Percentiles rank a stretch among this genome's conserved stretches.
These are phyloP conservation scores for Coemansia sp. DNA, from an alignment of 192 early-diverging fungal genomes.

Conservation along the genomic window DNA sequence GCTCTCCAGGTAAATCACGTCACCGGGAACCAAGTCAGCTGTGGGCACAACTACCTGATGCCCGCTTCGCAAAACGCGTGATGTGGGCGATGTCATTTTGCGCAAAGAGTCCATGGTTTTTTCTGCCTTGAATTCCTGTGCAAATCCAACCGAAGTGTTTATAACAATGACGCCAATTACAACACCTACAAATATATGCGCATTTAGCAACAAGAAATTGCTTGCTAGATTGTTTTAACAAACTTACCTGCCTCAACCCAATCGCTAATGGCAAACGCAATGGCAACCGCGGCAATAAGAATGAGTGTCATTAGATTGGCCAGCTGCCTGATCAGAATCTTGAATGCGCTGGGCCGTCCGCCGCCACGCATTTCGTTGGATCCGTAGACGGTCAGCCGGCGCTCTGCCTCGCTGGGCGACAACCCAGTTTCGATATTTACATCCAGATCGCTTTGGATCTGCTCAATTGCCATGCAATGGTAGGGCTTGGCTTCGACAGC, in stretches of 20 bases:
- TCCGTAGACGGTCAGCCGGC: slow-evolving; percentile 48
- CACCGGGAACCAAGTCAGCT: slow-evolving; percentile 80
- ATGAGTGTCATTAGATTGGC: slow-evolving; percentile 67
- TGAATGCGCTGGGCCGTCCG: slow-evolving; percentile 63
- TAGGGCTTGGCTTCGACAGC: slow-evolving; percentile 31
- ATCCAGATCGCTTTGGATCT: slow-evolving; percentile 27
- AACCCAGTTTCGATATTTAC: slow-evolving; percentile 46
- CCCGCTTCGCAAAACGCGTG: slow-evolving; percentile 83
- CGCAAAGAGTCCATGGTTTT: slow-evolving; percentile 92
- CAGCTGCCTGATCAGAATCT: slow-evolving; percentile 62
- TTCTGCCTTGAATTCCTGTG: slow-evolving; percentile 93
- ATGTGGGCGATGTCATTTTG: slow-evolving; percentile 82
- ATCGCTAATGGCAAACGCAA: slow-evolving; percentile 67
- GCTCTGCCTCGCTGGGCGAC: slow-evolving; percentile 47
- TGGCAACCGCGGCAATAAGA: slow-evolving; percentile 62
- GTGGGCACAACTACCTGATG: slow-evolving; percentile 70
- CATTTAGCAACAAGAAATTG: not conserved
- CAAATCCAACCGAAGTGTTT: slow-evolving; percentile 89
- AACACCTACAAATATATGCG: slow-evolving; percentile 51
- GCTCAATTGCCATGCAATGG: slow-evolving; percentile 37
- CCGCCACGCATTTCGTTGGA: slow-evolving; percentile 67
- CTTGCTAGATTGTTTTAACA: not conserved
- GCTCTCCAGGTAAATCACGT: slow-evolving; percentile 87
- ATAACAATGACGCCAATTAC: slow-evolving; percentile 80
- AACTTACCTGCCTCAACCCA: slow-evolving; percentile 58